phyloP scores from a whole-genome alignment of 2,329 filamentous ascomycete genomes.

The Elsinoe ampelina region DNA sequence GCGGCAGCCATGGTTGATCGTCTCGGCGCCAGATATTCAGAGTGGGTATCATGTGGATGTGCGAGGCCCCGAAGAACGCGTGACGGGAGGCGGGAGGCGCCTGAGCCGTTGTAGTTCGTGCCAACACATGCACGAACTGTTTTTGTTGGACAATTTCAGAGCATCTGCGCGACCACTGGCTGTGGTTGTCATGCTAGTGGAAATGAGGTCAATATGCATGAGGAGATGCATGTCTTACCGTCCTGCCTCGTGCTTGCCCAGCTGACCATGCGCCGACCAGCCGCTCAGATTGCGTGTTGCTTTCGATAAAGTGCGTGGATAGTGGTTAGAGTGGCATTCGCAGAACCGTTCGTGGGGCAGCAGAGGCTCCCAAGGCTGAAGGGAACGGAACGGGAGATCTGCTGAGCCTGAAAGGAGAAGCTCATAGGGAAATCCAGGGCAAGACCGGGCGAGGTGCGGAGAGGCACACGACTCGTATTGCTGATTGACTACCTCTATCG shows the following conservation, averaged over 20 bases:
- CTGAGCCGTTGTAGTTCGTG: neutral
- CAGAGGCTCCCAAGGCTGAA: neutral
- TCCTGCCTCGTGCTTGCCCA: conserved; percentile 4
- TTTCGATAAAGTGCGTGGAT: conserved; percentile 1
- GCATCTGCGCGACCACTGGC: neutral
- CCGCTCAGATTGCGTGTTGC: neutral
- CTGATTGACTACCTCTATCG: neutral
- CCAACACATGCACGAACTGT: neutral
- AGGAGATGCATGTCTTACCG: neutral
- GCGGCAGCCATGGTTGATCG: conserved; percentile 1
- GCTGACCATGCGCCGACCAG: neutral
- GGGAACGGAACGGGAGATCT: conserved; percentile 1
- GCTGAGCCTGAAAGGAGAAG: neutral
- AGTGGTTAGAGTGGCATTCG: conserved; percentile 4
- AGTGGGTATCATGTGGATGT: neutral
- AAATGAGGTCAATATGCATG: conserved; percentile 1
- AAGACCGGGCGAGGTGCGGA: conserved; percentile 4
- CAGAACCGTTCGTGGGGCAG: conserved; percentile 5
- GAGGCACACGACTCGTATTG: neutral
- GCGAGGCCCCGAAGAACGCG: neutral
- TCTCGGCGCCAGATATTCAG: neutral
- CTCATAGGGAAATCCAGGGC: conserved; percentile 3
- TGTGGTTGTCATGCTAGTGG: neutral
- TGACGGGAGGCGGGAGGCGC: conserved; percentile 9
- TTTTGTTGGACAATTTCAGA: neutral